A percentile compares a stretch with the other conserved stretches of the same genome.
These are phyloP conservation scores for Tricholoma matsutake DNA, from an alignment of 768 basidiomycete species.

Conservation along the genomic window DNA sequence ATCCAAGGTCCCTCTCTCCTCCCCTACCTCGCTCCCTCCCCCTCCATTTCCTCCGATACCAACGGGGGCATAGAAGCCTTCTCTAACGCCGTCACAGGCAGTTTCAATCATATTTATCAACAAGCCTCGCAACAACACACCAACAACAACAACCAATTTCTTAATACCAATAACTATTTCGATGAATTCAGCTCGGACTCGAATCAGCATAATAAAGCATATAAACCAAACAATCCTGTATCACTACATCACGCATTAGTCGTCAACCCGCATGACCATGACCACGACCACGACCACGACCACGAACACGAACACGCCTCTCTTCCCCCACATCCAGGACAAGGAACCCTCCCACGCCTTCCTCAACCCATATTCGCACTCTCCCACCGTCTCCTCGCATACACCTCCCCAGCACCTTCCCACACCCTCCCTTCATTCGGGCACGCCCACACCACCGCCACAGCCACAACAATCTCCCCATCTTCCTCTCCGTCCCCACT, in stretches of 20 bases:
- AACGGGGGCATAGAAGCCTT: neutral
- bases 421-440: neutral
- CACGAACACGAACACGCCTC: neutral
- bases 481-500: too few relatives aligned
- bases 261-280: neutral
- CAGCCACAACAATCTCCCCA: too few relatives aligned
- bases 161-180: neutral
- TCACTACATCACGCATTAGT: neutral
- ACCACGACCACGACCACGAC: neutral
- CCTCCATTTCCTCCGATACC: neutral
- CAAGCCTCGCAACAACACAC: neutral
- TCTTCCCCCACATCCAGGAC: neutral
- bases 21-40: constrained; percentile 11
- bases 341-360: constrained; percentile 13
- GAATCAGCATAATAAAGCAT: neutral
- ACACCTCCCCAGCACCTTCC: constrained; percentile 30
- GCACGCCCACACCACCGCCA: neutral
- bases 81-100: neutral
- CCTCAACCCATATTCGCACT: constrained; percentile 58
- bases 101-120: neutral
- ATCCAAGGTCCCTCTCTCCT: constrained; percentile 46
- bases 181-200: neutral
- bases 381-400: constrained; percentile 65
- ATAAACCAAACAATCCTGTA: neutral
- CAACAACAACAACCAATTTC: neutral